These are phyloP conservation scores for Neurospora sp. DNA, from an alignment of 495 filamentous ascomycete species.

Conservation along the genomic window DNA sequence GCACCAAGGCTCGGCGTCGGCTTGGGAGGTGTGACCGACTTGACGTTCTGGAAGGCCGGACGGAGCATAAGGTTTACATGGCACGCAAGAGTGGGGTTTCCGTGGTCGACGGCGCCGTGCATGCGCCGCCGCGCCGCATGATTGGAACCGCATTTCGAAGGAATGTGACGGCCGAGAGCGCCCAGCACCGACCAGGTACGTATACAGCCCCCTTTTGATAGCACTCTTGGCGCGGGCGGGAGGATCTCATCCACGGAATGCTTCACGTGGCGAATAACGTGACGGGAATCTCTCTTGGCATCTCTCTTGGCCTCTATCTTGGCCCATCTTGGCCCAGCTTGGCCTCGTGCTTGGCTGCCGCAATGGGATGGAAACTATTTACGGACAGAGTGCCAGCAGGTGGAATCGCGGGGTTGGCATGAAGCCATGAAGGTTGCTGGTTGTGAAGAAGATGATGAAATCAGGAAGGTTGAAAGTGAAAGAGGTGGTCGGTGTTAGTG, in stretches of 20 bases:
- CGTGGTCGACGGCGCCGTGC: background rate
- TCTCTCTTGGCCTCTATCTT: background rate
- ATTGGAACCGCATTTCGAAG: background rate
- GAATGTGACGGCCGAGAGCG: background rate
- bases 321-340: background rate
- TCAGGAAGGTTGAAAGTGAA: background rate
- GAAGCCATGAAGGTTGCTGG: background rate
- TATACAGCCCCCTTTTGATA: background rate
- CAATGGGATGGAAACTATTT: background rate
- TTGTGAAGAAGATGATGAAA: background rate
- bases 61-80: background rate
- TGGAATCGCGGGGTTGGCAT: background rate
- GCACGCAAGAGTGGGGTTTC: background rate
- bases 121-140: background rate
- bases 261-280: conserved; percentile 6
- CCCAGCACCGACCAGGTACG: background rate
- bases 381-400: background rate
- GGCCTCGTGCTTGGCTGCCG: background rate
- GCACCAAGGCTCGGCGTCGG: background rate
- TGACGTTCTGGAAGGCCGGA: background rate
- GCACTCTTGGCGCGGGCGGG: conserved; percentile 1
- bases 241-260: background rate
- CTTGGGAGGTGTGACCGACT: background rate
- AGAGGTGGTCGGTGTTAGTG: background rate
- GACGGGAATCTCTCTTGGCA: background rate